Base-by-base conservation (phyloP, 169 alveolate genomes). In the Plasmodium cynomolgi region DNA sequence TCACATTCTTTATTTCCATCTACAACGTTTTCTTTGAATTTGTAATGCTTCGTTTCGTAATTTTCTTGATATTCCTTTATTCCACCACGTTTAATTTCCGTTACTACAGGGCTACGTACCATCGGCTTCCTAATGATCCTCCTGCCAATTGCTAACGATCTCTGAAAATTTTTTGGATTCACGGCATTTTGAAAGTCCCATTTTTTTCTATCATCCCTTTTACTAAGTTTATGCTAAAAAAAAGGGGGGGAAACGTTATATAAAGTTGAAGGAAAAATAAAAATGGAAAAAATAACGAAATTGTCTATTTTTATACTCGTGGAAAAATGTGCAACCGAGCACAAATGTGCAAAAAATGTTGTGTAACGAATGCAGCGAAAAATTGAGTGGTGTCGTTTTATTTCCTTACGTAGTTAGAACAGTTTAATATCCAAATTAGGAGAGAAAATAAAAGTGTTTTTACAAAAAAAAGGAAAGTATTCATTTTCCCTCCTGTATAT, bases 1-100 rank as follows among this genome's bases (percentile, higher is more conserved):
- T 73, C 82, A 73, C 50, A 73, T 15, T 73, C 33, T 26, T 73
- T 73, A 73, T 9, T 73, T 73, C 82, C 82, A 73, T 73, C 82
- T 20, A 29, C 34, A 1, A 23, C 82, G 9, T 73, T 73, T 73
- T 73, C 82, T 23, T 73, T 73, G 13, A 73, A 73, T 73, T 73
- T 73, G 8, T 73, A 73, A 73, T 73, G 82, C 4, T 73, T 73
- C 47, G 2, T 20, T 73, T 73, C 50, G 82, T 73, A 73, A 20
- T 73, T 73, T 73, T 73, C 82, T 73, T 73, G 54, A 73, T 73
- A 73, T 73, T 9, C 82, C 37, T 73, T 73, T 29, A 73, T 3
- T 20, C 82, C 82, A 8, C 75, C 44, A 6, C 44, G 5, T 37
- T 37, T 37, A 37, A 37, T 3, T 73, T 73, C 82, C 9, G 1